Conservation (phyloP, 2,329 filamentous ascomycete genomes). For the Beauveria scarabaeidicola region DNA sequence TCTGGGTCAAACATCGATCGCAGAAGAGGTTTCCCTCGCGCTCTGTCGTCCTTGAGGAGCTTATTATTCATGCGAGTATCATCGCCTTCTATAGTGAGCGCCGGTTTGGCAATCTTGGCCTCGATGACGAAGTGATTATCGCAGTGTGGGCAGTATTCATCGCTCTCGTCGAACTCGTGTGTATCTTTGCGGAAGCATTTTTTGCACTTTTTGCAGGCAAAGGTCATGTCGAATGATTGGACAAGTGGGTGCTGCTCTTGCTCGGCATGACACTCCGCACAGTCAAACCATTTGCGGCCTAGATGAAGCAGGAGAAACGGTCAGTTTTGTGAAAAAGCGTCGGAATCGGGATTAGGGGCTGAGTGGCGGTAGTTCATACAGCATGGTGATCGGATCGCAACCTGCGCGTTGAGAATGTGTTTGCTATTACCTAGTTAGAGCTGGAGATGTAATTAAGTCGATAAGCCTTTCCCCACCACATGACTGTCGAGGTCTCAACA, state of each 20-base stretch:
- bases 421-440: constrained; percentile 52
- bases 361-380: constrained; percentile 48
- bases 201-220: constrained; percentile 98
- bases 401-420: constrained; percentile 96
- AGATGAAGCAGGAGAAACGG: background rate
- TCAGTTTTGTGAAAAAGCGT: constrained; percentile 2
- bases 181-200: constrained; percentile 97
- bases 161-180: constrained; percentile 85
- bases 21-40: constrained; percentile 45
- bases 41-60: constrained; percentile 88
- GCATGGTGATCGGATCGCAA: constrained; percentile 89
- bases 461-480: constrained; percentile 27
- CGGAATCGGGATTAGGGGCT: constrained; percentile 3
- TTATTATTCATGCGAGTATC: constrained; percentile 77
- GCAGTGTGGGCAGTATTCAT: constrained; percentile 98
- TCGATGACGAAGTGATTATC: constrained; percentile 98
- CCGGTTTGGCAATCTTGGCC: constrained; percentile 72
- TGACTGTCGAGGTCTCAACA: constrained; percentile 12
- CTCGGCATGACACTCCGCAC: constrained; percentile 86
- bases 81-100: constrained; percentile 81
- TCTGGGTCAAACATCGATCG: constrained; percentile 69
- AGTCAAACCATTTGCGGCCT: constrained; percentile 99
- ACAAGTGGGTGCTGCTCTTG: constrained; percentile 66
- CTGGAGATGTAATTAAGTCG: background rate
- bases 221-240: constrained; percentile 79